Percentiles rank a stretch among this genome's conserved stretches.
These are phyloP conservation scores for Phytophthora pinifolia DNA, from an alignment of 352 stramenopile species.

Conservation along the genomic window DNA sequence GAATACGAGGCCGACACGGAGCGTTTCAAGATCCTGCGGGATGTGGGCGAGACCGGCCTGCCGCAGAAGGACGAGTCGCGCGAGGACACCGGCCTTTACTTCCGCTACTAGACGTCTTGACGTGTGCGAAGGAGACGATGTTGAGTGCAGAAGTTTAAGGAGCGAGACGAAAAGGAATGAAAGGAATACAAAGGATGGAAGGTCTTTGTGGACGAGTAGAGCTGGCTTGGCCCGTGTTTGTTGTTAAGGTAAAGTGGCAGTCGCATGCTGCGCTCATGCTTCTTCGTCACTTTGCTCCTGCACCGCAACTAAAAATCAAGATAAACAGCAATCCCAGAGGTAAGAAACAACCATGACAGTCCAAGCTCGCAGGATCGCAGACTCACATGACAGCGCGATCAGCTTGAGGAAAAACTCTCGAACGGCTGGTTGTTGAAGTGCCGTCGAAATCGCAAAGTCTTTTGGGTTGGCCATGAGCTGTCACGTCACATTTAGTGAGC, in stretches of 20 bases:
- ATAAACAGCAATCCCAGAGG: slow-evolving; percentile 1
- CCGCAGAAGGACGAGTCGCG: slow-evolving; percentile 67
- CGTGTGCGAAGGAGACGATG: slow-evolving; percentile 7
- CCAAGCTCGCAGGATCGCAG: neutral
- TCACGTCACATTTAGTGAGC: slow-evolving; percentile 1
- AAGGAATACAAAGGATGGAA: slow-evolving; percentile 31
- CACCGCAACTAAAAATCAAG: slow-evolving; percentile 27
- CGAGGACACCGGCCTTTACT: slow-evolving; percentile 84
- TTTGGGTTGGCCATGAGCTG: slow-evolving; percentile 56
- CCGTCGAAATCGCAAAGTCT: slow-evolving; percentile 35
- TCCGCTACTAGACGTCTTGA: slow-evolving; percentile 81
- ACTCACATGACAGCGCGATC: slow-evolving; percentile 59
- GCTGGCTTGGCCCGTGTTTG: neutral
- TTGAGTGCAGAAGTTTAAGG: slow-evolving; percentile 26
- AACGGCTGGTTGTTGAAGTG: slow-evolving; percentile 38
- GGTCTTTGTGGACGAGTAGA: slow-evolving; percentile 1
- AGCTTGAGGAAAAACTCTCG: slow-evolving; percentile 67
- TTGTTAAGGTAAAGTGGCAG: slow-evolving; percentile 3
- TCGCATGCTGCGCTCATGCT: slow-evolving; percentile 7
- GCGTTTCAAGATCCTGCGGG: slow-evolving; percentile 72
- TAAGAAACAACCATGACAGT: slow-evolving; percentile 1
- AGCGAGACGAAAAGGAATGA: slow-evolving; percentile 36
- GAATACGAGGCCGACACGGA: slow-evolving; percentile 79
- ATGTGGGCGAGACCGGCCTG: slow-evolving; percentile 80
- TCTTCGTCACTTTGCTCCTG: slow-evolving; percentile 28